Conservation (phyloP, 768 basidiomycete species). For the Daedaleopsis sinensis region DNA sequence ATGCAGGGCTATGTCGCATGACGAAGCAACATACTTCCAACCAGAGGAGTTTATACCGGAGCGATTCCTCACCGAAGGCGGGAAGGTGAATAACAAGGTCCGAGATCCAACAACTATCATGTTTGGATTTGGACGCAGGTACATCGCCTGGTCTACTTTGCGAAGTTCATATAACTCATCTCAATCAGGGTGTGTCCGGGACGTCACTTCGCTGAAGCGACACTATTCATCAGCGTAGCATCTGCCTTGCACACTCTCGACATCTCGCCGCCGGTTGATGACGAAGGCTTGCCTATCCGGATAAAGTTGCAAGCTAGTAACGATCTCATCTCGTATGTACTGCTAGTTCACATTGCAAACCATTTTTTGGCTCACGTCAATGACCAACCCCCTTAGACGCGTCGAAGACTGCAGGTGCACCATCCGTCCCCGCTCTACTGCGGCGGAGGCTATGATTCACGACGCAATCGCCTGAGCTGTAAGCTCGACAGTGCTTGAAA, state of each 20-base stretch:
- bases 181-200: slow-evolving; percentile 15
- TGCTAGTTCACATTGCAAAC: not conserved
- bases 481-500: no score
- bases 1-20: slow-evolving; percentile 51
- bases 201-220: not conserved
- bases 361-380: not conserved
- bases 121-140: slow-evolving; percentile 30
- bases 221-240: slow-evolving; percentile 12
- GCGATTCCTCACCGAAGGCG: slow-evolving; percentile 39
- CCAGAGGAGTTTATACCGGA: slow-evolving; percentile 53
- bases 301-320: slow-evolving; percentile 1
- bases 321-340: not conserved
- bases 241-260: slow-evolving; percentile 11
- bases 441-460: slow-evolving; percentile 7
- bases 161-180: not conserved
- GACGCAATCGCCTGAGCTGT: not conserved
- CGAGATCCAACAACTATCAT: slow-evolving; percentile 7
- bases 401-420: slow-evolving; percentile 12
- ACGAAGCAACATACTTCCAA: slow-evolving; percentile 47
- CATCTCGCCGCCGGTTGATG: slow-evolving; percentile 2
- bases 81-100: slow-evolving; percentile 6
- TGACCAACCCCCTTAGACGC: not conserved
- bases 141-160: not conserved
- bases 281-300: not conserved
- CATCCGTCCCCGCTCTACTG: slow-evolving; percentile 8